Evolutionary conservation across 2,329 filamentous ascomycete species (phyloP), one percentile per base, ranked within the genome.

Genomic region (Macrophomina phaseolina): DNA sequence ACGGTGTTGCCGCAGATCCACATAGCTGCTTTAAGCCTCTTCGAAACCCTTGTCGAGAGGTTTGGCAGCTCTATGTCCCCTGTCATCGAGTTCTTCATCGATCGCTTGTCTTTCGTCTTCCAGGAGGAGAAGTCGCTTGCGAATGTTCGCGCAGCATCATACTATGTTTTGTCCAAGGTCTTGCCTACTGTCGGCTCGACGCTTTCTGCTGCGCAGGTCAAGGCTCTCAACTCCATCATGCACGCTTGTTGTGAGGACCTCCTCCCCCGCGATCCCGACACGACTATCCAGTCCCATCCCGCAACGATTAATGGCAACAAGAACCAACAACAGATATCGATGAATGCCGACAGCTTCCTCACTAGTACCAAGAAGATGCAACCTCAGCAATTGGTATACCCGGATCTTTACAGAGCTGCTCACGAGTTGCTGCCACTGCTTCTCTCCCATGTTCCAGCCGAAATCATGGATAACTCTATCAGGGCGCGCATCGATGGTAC

Each of bases 401-500:
- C 79, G 0, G 79, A 80, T 2, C 84, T 92, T 67, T 77, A 83
- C 55, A 73, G 77, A 11, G 84, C 90, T 9, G 91, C 92, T 0
- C 80, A 81, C 12, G 70, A 74, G 6, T 84, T 97, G 16, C 83
- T 97, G 12, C 82, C 87, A 4, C 72, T 82, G 5, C 77, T 92
- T 1, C 82, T 96, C 23, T 84, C 84, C 18, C 83, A 84, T 67
- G 78, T 95, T 3, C 88, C 90, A 1, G 87, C 90, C 66, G 83
- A 87, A 60, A 84, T 88, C 74, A 79, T 97, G 45, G 86, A 90
- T n/a, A 87, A 90, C 8, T 87, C 90, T 1, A 75, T 92, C 23
- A 89, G 94, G 63, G 86, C 89, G 11, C 87, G 92, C 58, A 84
- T 97, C 69, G 93, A 97, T 74, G 90, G 91, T 70, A 92, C 91